Conservation (phyloP, 2,329 filamentous ascomycete species). For the Colletotrichum sp. region DNA sequence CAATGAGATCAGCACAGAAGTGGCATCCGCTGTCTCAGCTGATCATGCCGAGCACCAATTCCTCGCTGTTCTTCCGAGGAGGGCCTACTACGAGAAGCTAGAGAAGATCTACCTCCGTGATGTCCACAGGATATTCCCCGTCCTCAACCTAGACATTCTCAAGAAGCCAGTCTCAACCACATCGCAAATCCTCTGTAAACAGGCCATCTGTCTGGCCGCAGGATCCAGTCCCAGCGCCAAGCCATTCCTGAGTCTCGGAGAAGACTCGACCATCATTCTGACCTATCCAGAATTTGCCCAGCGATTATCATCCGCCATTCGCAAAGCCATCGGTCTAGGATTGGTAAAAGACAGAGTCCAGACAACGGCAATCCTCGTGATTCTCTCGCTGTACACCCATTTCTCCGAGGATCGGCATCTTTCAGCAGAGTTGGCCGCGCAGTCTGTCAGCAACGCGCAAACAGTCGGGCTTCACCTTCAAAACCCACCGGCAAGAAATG, state of each 20-base stretch:
- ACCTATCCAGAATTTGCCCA: conserved; percentile 14
- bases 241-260: conserved; percentile 19
- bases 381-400: conserved; percentile 30
- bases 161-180: conserved; percentile 21
- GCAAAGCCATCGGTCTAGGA: conserved; percentile 6
- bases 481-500: conserved; percentile 25
- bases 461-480: conserved; percentile 28
- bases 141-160: conserved; percentile 24
- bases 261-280: conserved; percentile 4
- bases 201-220: conserved; percentile 26
- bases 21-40: not conserved
- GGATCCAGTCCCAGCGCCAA: conserved; percentile 23
- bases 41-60: conserved; percentile 7
- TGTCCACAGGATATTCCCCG: conserved; percentile 24
- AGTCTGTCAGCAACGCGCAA: conserved; percentile 27
- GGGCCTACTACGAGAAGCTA: conserved; percentile 23
- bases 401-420: conserved; percentile 20
- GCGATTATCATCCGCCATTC: conserved; percentile 17
- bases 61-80: conserved; percentile 2
- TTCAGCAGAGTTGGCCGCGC: conserved; percentile 23
- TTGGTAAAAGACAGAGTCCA: conserved; percentile 17
- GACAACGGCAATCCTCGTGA: conserved; percentile 35
- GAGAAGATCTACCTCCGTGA: conserved; percentile 16
- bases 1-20: not conserved
- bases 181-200: conserved; percentile 22